These are phyloP conservation scores for Colletotrichum tropicicola DNA, from an alignment of 2,329 filamentous ascomycete genomes.

Conservation along the genomic window DNA sequence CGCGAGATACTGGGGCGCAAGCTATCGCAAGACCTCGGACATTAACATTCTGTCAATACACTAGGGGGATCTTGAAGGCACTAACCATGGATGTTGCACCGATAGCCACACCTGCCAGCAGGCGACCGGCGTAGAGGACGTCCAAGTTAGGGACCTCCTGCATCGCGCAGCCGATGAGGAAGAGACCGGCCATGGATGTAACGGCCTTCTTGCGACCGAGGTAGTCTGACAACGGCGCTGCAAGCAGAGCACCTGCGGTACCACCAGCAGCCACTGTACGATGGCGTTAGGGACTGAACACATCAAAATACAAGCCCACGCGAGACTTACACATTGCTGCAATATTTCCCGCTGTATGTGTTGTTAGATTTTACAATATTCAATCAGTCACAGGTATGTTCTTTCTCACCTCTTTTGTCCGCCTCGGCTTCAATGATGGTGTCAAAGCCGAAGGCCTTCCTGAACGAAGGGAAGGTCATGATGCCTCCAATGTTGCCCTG, in stretches of 20 bases:
- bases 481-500: constrained; percentile 49
- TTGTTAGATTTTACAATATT: neutral
- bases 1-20: constrained; percentile 49
- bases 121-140: constrained; percentile 45
- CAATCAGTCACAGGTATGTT: too few relatives aligned
- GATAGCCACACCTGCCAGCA: constrained; percentile 45
- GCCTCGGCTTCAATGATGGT: constrained; percentile 36
- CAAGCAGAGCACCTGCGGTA: constrained; percentile 45
- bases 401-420: constrained; percentile 34
- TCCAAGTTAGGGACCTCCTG: constrained; percentile 46
- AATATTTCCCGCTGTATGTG: constrained; percentile 37
- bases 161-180: constrained; percentile 43
- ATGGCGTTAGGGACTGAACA: constrained; percentile 5
- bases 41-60: neutral
- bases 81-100: constrained; percentile 43
- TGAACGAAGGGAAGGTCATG: constrained; percentile 45
- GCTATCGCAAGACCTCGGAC: constrained; percentile 4
- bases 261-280: constrained; percentile 44
- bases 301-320: too few relatives aligned
- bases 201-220: constrained; percentile 46
- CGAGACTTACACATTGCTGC: constrained; percentile 40
- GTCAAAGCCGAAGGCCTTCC: constrained; percentile 44
- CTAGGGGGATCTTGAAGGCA: neutral
- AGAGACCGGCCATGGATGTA: constrained; percentile 41
- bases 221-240: constrained; percentile 46